phyloP scores from a whole-genome alignment of 1,284 basidiomycete species.

The Boletus austroedulis region DNA sequence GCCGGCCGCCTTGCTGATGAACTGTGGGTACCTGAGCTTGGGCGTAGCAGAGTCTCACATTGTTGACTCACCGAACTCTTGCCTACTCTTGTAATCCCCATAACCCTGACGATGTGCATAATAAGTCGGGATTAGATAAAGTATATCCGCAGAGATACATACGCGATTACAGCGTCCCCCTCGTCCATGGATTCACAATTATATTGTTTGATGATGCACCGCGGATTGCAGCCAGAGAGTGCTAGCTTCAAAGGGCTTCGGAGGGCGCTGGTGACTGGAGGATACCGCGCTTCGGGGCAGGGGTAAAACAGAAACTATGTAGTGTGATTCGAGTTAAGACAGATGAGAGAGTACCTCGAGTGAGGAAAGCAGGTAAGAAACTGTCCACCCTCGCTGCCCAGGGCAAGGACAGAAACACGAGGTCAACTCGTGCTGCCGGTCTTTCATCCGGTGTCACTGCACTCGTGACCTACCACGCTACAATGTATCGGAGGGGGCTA shows the following conservation, averaged over 20 bases:
- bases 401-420: too few species aligned
- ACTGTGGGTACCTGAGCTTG: conserved; percentile 11
- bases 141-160: not conserved
- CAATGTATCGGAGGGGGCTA: too few species aligned
- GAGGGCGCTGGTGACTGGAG: not conserved
- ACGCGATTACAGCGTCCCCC: conserved; percentile 20
- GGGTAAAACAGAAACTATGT: not conserved
- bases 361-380: too few species aligned
- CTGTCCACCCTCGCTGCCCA: too few species aligned
- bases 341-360: too few species aligned
- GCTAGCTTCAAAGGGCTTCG: not conserved
- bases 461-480: too few species aligned
- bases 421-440: too few species aligned
- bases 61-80: conserved; percentile 38
- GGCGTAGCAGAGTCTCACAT: not conserved
- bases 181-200: not conserved
- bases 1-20: conserved; percentile 20
- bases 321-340: too few species aligned
- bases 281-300: not conserved
- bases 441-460: too few species aligned
- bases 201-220: not conserved
- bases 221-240: not conserved
- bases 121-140: not conserved
- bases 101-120: conserved; percentile 27
- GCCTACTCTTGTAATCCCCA: conserved; percentile 42